Percentiles rank a stretch among this genome's conserved stretches.
Evolutionary conservation across 2,329 filamentous ascomycete species (phyloP).

Genomic region (Curvularia spicifera): DNA sequence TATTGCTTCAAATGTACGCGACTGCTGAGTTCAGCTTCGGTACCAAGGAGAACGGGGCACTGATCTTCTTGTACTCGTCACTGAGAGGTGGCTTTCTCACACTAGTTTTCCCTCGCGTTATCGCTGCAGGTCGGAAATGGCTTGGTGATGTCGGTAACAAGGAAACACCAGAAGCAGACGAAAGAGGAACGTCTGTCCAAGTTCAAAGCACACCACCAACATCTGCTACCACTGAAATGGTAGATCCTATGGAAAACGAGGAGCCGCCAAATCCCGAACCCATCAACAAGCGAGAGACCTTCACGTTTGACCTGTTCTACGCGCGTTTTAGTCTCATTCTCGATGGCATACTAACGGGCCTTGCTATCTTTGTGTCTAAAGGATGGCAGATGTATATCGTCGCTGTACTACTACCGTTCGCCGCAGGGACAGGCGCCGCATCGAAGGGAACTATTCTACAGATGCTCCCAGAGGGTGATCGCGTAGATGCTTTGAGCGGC

Average conservation of each 20-base stretch:
- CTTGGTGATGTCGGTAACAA: constrained; percentile 35
- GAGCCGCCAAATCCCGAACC: constrained; percentile 54
- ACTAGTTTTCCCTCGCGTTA: constrained; percentile 54
- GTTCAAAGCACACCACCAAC: constrained; percentile 33
- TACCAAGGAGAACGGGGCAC: constrained; percentile 54
- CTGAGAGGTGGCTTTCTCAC: constrained; percentile 55
- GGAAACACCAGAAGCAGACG: constrained; percentile 7
- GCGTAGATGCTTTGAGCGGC: constrained; percentile 70
- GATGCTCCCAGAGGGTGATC: constrained; percentile 68
- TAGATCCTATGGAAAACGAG: constrained; percentile 60
- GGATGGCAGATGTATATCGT: constrained; percentile 74
- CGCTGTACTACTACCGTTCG: constrained; percentile 69
- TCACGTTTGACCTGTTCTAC: constrained; percentile 71
- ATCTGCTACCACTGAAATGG: constrained; percentile 40
- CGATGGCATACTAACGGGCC: constrained; percentile 68
- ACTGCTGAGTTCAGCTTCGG: constrained; percentile 55
- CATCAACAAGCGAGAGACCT: constrained; percentile 55
- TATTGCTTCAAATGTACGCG: constrained; percentile 60
- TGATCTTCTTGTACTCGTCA: constrained; percentile 55
- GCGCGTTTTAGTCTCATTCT: constrained; percentile 69
- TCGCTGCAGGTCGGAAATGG: constrained; percentile 51
- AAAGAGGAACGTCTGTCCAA: constrained; percentile 24
- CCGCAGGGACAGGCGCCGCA: constrained; percentile 71
- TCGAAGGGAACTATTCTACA: constrained; percentile 76
- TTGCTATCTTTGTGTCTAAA: constrained; percentile 66